Base-by-base conservation (phyloP, 768 basidiomycete species). In the Sporobolomyces phaffii region DNA sequence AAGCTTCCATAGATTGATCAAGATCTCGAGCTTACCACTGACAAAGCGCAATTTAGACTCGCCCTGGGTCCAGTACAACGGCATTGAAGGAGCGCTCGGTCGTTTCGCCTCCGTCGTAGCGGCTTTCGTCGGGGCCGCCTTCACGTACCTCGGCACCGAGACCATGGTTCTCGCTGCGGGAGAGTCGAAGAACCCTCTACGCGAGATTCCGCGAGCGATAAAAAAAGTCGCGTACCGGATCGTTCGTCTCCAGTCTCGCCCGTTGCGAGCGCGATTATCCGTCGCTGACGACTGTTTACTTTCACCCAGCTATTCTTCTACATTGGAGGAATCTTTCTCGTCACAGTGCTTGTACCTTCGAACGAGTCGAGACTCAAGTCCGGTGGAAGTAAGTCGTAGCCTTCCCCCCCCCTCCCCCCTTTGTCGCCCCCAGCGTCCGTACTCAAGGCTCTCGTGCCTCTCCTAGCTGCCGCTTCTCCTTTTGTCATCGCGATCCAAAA, bases 21-120 rank as follows among this genome's bases (percentile, higher is more conserved):
- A 17, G 28, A 20, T 20, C 38, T 24, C 11, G 20, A 5, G 52
- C 31, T 18, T 28, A n/a, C 26, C 31, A 44, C 41, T 44, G 57
- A n/a, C 57, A 31, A 22, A 34, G n/a, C n/a, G n/a, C n/a, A n/a
- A n/a, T n/a, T n/a, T n/a, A 7, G 69, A 92, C 73, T 91, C 91
- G 0, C 86, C 92, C 0, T 91, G 96, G 74, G 86, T 81, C 15
- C 89, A 94, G 64, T 78, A 79, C 72, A 49, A 62, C 28, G 78
- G 73, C 59, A 78, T 80, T 61, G 34, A 28, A 0, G 92, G 92
- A 10, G 64, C 82, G 3, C 83, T 83, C 72, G 92, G 91, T 10
- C 84, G 80, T 26, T 97, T 96, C 82, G 44, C 44, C 7, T 45
- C 44, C 11, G 44, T 45, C n/a, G 44, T 45, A 7, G 44, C 44